Base-by-base conservation (phyloP, 148 eudicot species). In the Persicaria maculosa region DNA sequence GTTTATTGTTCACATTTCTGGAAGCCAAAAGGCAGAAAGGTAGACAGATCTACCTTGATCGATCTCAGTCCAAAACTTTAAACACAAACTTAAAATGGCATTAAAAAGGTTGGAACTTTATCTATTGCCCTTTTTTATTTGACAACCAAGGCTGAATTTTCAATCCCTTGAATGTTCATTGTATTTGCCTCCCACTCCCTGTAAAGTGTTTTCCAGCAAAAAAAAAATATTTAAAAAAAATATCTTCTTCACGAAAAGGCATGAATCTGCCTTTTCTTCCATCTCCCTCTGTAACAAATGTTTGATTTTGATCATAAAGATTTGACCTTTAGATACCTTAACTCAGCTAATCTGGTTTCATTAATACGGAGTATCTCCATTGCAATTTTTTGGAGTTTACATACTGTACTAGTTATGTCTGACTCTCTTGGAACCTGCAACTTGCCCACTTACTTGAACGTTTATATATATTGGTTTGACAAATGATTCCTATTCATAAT, bases 401-500 rank as follows among this genome's bases (percentile, higher is more conserved):
- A 7, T 9, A 12, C 6, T 15, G 20, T 22, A 25, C 6, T 25
- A 25, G 1, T 8, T 12, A 48, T 25, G 4, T 14, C 45, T 36
- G 17, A 40, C 70, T 14, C 43, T 65, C 14, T 36, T 48, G 40
- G 45, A 65, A 65, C 43, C 47, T 19, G 40, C 70, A 36, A 65
- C 70, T 65, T 65, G 46, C 47, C 70, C 70, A 65, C 70, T 65
- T 1, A 43, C 70, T 15, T 65, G 17, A 43, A 65, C 68, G 68
- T 9, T 11, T 62, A 11, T 62, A 25, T 54, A 15, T 3, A 62
- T 22, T 62, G 11, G 44, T 58, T 58, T 58, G 65, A 58, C 65
- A 58, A 58, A 58, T 58, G 36, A 58, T 54, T 54, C 58, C 19
- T 19, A 20, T 54, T 19, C 5, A 58, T 20, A 58, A 58, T 58